phyloP scores from a whole-genome alignment of 768 basidiomycete species.

The Clathrus columnatus region DNA sequence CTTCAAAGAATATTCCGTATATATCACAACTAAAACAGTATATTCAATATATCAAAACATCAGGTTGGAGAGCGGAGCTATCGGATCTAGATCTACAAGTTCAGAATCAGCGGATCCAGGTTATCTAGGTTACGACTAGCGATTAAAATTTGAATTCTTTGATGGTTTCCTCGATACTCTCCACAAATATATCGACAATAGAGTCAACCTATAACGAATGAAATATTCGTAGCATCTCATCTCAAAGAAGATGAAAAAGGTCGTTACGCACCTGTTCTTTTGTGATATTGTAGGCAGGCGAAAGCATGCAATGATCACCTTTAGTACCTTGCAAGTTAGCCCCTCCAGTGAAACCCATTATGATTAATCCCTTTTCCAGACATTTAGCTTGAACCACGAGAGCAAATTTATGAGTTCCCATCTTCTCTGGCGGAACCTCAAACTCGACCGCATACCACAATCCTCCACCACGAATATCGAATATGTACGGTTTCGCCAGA shows the following conservation, averaged over 20 bases:
- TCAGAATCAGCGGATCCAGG: too few species aligned
- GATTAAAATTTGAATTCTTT: background rate
- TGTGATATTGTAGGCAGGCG: conserved; percentile 76
- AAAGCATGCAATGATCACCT: conserved; percentile 67
- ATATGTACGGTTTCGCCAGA: conserved; percentile 55
- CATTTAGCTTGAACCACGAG: conserved; percentile 63
- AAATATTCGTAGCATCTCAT: background rate
- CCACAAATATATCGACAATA: conserved; percentile 60
- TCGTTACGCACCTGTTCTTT: conserved; percentile 42
- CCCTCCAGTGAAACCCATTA: conserved; percentile 69
- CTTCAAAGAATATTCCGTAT: too few species aligned
- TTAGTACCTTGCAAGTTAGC: conserved; percentile 58
- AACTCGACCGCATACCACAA: conserved; percentile 83
- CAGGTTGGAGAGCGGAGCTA: too few species aligned
- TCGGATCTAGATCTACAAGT: too few species aligned
- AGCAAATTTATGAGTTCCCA: conserved; percentile 46
- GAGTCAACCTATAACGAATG: conserved; percentile 26
- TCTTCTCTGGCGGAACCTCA: conserved; percentile 45
- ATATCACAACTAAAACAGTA: too few species aligned
- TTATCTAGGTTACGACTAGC: too few species aligned
- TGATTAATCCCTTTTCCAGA: conserved; percentile 55
- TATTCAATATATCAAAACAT: too few species aligned
- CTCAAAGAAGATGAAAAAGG: background rate
- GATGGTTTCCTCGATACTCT: conserved; percentile 57
- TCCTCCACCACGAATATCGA: conserved; percentile 78